Conservation (phyloP, 2,329 filamentous ascomycete genomes). For the Diplodia sapinea region DNA sequence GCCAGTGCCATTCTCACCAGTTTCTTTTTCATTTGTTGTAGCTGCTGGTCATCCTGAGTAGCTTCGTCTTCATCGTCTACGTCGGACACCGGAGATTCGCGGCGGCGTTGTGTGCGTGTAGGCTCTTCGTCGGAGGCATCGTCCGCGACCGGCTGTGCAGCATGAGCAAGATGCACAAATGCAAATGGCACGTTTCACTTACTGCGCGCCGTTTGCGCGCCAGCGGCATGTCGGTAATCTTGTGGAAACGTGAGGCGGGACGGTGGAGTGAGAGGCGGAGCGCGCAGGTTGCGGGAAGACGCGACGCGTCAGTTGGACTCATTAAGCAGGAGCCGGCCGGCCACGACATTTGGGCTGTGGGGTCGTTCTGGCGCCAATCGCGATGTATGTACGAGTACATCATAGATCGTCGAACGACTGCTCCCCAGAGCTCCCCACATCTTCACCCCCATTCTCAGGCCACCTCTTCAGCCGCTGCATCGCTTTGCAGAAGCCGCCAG, state of each 20-base stretch:
- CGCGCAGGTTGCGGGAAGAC: slow-evolving; percentile 4
- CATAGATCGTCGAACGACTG: slow-evolving; percentile 18
- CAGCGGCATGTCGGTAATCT: slow-evolving; percentile 28
- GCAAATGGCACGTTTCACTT: slow-evolving; percentile 1
- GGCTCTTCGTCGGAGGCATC: slow-evolving; percentile 12
- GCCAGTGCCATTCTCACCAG: slow-evolving; percentile 66
- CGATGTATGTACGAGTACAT: slow-evolving; percentile 7
- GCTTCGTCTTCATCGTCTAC: slow-evolving; percentile 14
- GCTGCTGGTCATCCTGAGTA: slow-evolving; percentile 13
- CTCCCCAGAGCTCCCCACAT: slow-evolving; percentile 9
- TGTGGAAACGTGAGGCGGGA: background rate
- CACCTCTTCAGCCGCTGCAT: background rate
- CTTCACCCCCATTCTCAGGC: slow-evolving; percentile 9
- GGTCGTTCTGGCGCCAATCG: background rate
- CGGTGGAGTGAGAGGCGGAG: background rate
- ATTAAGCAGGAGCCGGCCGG: background rate
- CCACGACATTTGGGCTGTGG: slow-evolving; percentile 9
- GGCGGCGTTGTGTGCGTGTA: slow-evolving; percentile 25
- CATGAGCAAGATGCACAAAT: background rate
- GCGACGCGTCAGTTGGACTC: slow-evolving; percentile 5
- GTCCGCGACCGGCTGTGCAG: slow-evolving; percentile 12
- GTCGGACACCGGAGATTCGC: slow-evolving; percentile 22
- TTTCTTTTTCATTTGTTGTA: slow-evolving; percentile 61
- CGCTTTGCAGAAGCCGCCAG: background rate
- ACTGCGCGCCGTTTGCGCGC: slow-evolving; percentile 33